Conservation (phyloP, 129 eudicot genomes). For the Cynara cardunculus region DNA sequence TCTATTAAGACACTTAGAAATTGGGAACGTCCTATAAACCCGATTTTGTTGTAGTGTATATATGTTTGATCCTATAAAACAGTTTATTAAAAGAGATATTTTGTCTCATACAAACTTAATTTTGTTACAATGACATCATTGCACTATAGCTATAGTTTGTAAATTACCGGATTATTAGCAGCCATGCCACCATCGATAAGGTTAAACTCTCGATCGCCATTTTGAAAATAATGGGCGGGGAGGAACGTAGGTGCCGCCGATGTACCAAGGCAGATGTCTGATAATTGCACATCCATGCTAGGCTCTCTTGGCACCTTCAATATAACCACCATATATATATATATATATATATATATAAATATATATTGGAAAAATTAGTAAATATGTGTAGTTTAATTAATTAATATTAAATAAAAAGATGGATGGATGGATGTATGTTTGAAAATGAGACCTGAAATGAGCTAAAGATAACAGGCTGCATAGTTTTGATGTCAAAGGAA, state of each 20-base stretch:
- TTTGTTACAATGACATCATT: no score
- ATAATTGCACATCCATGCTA: constrained; percentile 35
- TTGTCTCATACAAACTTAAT: no score
- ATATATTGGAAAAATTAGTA: no score
- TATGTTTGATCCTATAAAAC: no score
- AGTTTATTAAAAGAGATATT: no score
- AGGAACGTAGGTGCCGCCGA: constrained; percentile 47
- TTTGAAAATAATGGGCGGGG: constrained; percentile 38
- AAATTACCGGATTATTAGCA: constrained; percentile 49
- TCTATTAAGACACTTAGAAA: no score
- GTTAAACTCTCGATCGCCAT: constrained; percentile 38
- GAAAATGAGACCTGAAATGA: constrained; percentile 28
- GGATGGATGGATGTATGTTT: neutral
- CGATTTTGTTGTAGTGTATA: no score
- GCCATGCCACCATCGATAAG: constrained; percentile 50
- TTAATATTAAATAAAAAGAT: neutral
- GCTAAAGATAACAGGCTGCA: constrained; percentile 51
- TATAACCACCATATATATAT: neutral
- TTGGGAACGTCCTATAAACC: no score
- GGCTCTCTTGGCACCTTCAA: constrained; percentile 35
- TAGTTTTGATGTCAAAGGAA: constrained; percentile 46
- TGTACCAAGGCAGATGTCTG: constrained; percentile 64
- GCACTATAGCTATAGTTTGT: neutral
- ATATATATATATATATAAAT: no score
- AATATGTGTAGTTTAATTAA: neutral